Evolutionary conservation across 257 asterid species (phyloP).

Genomic region (Solanum infundibuliforme): DNA sequence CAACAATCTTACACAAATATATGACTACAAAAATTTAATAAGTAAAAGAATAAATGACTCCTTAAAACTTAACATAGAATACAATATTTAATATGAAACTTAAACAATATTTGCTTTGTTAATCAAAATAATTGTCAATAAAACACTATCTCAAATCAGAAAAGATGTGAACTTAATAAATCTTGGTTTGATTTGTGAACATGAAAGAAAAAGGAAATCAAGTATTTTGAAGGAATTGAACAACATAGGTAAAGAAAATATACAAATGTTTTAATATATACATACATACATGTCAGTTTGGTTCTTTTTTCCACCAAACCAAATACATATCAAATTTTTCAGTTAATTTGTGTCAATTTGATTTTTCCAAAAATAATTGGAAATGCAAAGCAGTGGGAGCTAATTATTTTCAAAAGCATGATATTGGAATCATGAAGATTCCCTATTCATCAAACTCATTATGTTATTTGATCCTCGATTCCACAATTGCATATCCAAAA

Average conservation of each 20-base stretch:
- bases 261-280: background rate
- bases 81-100: background rate
- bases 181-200: background rate
- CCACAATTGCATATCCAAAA: background rate
- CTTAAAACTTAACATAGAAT: background rate
- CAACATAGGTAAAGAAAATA: too few species aligned
- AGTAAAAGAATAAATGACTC: background rate
- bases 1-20: background rate
- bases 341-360: background rate
- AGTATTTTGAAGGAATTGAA: background rate
- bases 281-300: background rate
- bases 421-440: background rate
- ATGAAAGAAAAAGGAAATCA: background rate
- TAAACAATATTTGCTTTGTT: background rate
- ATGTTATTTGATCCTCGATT: background rate
- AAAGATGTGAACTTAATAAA: background rate
- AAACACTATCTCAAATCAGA: background rate
- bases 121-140: background rate
- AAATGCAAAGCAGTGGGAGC: background rate
- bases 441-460: background rate
- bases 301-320: background rate
- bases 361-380: background rate
- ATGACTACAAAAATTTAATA: background rate
- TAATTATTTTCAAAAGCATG: background rate
- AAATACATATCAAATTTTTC: background rate